These are phyloP conservation scores for Fusarium nelsonii DNA, from an alignment of 2,329 filamentous ascomycete species.

Conservation along the genomic window DNA sequence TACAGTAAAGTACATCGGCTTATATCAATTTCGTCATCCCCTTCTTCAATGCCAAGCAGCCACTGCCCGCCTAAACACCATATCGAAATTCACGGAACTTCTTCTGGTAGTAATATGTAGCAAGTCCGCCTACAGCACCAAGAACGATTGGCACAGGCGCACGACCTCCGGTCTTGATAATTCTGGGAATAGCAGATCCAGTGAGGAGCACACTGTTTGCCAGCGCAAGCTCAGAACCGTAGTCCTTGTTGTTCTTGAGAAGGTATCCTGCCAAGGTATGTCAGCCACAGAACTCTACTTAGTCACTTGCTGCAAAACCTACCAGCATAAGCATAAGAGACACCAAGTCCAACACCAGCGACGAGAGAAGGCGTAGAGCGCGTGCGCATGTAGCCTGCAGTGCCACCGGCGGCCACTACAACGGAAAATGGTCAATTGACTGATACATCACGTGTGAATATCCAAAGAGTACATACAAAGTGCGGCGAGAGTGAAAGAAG, in stretches of 20 bases:
- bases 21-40: rapidly evolving
- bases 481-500: conserved; percentile 56
- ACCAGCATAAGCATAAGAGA: conserved; percentile 47
- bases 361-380: conserved; percentile 47
- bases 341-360: conserved; percentile 44
- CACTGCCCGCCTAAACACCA: conserved; percentile 49
- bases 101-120: conserved; percentile 58
- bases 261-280: conserved; percentile 52
- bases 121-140: conserved; percentile 51
- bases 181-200: conserved; percentile 54
- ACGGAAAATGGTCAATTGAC: not conserved
- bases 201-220: conserved; percentile 56
- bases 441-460: rapidly evolving
- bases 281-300: not conserved
- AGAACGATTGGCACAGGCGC: conserved; percentile 55
- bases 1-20: conserved; percentile 1
- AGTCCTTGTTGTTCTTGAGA: conserved; percentile 58
- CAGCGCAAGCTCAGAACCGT: conserved; percentile 57
- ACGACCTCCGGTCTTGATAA: conserved; percentile 55
- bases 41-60: too few relatives aligned
- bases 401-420: conserved; percentile 45
- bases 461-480: conserved; percentile 49
- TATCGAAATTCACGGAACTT: conserved; percentile 57
- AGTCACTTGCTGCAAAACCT: not conserved
- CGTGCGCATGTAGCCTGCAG: conserved; percentile 44